Conservation (phyloP, 345 rosid species). For the Cochlearia excelsa region DNA sequence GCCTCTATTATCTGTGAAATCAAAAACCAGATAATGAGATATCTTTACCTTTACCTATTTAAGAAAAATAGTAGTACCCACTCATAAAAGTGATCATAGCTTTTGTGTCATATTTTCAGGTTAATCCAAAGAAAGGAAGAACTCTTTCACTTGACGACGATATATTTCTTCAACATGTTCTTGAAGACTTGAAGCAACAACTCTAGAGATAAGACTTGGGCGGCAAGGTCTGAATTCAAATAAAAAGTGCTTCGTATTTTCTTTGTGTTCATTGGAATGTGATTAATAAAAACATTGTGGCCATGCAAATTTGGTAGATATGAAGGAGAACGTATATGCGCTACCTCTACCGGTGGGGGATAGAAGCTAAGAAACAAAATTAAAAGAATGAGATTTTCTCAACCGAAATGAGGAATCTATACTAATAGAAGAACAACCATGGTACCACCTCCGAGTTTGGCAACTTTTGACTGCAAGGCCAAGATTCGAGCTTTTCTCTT, state of each 20-base stretch:
- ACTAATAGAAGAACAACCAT: slow-evolving; percentile 28
- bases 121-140: slow-evolving; percentile 44
- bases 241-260: neutral
- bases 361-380: slow-evolving; percentile 22
- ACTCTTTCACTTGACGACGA: slow-evolving; percentile 61
- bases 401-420: slow-evolving; percentile 15
- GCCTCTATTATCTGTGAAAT: no score
- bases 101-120: no score
- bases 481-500: neutral
- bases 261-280: neutral
- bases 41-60: no score
- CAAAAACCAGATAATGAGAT: no score
- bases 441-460: slow-evolving; percentile 52
- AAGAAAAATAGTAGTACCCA: no score
- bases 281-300: neutral
- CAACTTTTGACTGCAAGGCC: slow-evolving; percentile 61
- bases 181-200: slow-evolving; percentile 33
- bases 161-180: slow-evolving; percentile 44
- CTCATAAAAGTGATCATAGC: no score
- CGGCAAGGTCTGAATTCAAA: slow-evolving; percentile 37
- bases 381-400: slow-evolving; percentile 27
- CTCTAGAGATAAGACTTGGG: slow-evolving; percentile 45
- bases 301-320: slow-evolving; percentile 32
- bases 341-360: slow-evolving; percentile 31
- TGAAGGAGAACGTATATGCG: slow-evolving; percentile 36